phyloP scores from a whole-genome alignment of 2,329 filamentous ascomycete genomes.

The Alternaria sp. region DNA sequence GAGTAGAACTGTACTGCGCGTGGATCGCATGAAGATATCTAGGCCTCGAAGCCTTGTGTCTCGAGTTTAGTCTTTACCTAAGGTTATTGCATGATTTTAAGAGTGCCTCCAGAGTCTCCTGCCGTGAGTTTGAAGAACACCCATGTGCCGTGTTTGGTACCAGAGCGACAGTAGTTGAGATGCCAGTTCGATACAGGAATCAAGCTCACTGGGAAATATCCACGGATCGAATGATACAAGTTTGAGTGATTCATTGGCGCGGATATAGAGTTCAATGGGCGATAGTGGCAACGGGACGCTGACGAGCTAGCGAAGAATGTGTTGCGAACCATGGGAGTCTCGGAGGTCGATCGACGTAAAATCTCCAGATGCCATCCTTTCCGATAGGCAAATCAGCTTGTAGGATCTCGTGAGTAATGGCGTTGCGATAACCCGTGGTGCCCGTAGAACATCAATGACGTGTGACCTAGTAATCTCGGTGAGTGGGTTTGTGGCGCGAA shows the following conservation, averaged over 20 bases:
- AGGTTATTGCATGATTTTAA: neutral
- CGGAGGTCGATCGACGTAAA: neutral
- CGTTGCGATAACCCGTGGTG: neutral
- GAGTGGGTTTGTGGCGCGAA: neutral
- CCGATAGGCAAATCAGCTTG: neutral
- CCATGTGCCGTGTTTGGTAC: neutral
- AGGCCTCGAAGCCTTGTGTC: neutral
- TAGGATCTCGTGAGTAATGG: neutral
- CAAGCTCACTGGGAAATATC: neutral
- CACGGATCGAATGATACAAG: neutral
- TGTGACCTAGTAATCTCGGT: neutral
- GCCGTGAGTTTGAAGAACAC: neutral
- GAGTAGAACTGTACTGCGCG: neutral
- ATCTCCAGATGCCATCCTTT: neutral
- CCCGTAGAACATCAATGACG: neutral
- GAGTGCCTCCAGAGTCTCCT: neutral
- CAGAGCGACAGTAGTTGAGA: neutral
- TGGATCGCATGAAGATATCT: neutral
- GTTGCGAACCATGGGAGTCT: neutral
- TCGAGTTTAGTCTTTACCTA: neutral
- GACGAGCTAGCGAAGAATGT: neutral
- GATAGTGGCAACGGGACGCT: neutral
- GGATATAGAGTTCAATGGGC: neutral
- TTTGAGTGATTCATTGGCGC: neutral
- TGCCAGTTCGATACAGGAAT: neutral